Evolutionary conservation across 129 eudicot genomes (phyloP).

Genomic region (Rutidosis leptorrhynchoides): DNA sequence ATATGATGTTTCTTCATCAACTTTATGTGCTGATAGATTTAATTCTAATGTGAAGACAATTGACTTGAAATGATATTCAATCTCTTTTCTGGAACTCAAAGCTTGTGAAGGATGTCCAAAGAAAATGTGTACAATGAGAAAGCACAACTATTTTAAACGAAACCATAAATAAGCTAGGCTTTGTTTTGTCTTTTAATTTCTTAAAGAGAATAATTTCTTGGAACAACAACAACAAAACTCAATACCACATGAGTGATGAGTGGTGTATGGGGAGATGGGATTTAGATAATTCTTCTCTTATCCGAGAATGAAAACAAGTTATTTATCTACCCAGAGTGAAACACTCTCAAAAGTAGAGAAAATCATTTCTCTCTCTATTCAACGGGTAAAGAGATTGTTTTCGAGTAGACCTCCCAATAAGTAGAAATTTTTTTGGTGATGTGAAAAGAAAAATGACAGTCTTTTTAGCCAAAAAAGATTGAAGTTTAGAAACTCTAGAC

Average conservation of each 20-base stretch:
- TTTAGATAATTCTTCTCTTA: too few species aligned
- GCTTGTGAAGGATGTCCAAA: background rate
- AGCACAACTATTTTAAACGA: slow-evolving; percentile 5
- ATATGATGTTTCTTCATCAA: slow-evolving; percentile 9
- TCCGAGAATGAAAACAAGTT: too few species aligned
- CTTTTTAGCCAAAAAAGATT: slow-evolving; percentile 15
- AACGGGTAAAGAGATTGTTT: too few species aligned
- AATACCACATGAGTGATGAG: too few species aligned
- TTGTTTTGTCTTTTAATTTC: slow-evolving; percentile 4
- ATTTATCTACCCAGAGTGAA: too few species aligned
- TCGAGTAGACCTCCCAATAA: too few species aligned
- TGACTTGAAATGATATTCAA: slow-evolving; percentile 2
- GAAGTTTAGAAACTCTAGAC: slow-evolving; percentile 1
- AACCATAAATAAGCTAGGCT: slow-evolving; percentile 15
- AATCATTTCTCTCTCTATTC: too few species aligned
- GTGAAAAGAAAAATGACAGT: slow-evolving; percentile 14
- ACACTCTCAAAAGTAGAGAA: too few species aligned
- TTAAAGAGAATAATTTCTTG: background rate
- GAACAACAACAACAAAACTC: too few species aligned
- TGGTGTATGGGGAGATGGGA: too few species aligned
- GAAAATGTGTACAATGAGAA: slow-evolving; percentile 10
- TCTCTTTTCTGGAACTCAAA: background rate
- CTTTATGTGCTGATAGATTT: slow-evolving; percentile 7
- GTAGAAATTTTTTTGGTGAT: too few species aligned
- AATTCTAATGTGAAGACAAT: slow-evolving; percentile 9